These are phyloP conservation scores for Sisymbrium irio DNA, from an alignment of 345 rosid species.

Conservation along the genomic window DNA sequence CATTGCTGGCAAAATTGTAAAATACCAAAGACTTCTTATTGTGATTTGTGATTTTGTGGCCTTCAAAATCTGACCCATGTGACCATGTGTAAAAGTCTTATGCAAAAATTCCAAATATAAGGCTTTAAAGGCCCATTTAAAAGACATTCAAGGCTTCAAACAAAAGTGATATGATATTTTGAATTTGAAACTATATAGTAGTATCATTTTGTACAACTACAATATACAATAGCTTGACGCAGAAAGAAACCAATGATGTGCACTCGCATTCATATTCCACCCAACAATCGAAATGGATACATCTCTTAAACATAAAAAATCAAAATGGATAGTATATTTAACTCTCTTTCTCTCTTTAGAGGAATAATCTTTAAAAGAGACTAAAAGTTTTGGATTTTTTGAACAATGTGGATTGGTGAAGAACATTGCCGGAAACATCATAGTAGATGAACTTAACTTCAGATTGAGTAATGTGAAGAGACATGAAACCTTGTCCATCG, in stretches of 20 bases:
- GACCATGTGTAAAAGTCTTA: not conserved
- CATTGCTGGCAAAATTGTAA: slow-evolving; percentile 21
- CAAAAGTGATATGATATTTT: too few relatives aligned
- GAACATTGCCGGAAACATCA: slow-evolving; percentile 48
- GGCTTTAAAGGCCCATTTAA: not conserved
- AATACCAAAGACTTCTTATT: not conserved
- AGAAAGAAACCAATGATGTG: not conserved
- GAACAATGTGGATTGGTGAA: slow-evolving; percentile 46
- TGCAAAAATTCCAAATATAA: not conserved
- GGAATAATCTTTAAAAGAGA: not conserved
- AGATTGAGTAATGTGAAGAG: slow-evolving; percentile 41
- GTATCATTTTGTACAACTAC: not conserved
- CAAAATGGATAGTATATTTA: not conserved
- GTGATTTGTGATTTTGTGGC: not conserved
- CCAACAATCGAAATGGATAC: not conserved
- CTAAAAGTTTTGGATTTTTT: slow-evolving; percentile 15
- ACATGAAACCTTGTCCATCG: slow-evolving; percentile 84
- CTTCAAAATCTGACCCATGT: not conserved
- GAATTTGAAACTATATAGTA: too few relatives aligned
- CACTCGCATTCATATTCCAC: not conserved
- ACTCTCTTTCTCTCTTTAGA: not conserved
- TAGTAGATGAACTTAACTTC: slow-evolving; percentile 39
- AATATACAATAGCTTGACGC: not conserved
- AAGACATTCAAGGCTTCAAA: not conserved
- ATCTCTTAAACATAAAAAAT: not conserved